phyloP scores from a whole-genome alignment of 2,329 filamentous ascomycete genomes.

The Xylaria sp. region DNA sequence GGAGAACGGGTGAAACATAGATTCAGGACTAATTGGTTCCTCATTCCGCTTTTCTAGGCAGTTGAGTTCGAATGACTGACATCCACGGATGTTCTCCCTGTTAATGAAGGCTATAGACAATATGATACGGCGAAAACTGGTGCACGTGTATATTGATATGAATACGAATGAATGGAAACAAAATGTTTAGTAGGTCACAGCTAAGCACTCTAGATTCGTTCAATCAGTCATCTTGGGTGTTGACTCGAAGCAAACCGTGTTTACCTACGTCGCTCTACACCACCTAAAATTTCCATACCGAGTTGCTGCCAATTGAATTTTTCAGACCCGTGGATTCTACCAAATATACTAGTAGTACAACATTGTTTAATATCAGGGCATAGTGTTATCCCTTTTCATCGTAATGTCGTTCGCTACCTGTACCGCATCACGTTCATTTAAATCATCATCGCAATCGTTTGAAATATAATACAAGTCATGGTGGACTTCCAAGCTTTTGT shows the following conservation, averaged over 20 bases:
- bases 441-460: constrained; percentile 14
- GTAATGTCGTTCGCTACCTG: constrained; percentile 25
- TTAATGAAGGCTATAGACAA: too few relatives aligned
- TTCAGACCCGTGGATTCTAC: background rate
- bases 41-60: background rate
- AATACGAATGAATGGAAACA: background rate
- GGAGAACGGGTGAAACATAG: background rate
- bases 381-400: constrained; percentile 11
- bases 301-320: constrained; percentile 4
- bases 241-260: background rate
- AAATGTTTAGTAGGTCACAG: background rate
- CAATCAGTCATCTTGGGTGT: background rate
- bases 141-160: background rate
- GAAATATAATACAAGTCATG: constrained; percentile 32
- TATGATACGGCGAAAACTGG: background rate
- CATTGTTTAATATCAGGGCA: background rate
- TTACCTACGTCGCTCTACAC: constrained; percentile 4
- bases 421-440: constrained; percentile 11
- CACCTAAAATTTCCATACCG: background rate
- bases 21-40: background rate
- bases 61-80: too few relatives aligned
- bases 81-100: too few relatives aligned
- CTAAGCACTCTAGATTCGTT: background rate
- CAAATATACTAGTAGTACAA: constrained; percentile 26
- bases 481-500: background rate